Conservation (phyloP, 1,139 yeast species). For the Eremothecium coryli region DNA sequence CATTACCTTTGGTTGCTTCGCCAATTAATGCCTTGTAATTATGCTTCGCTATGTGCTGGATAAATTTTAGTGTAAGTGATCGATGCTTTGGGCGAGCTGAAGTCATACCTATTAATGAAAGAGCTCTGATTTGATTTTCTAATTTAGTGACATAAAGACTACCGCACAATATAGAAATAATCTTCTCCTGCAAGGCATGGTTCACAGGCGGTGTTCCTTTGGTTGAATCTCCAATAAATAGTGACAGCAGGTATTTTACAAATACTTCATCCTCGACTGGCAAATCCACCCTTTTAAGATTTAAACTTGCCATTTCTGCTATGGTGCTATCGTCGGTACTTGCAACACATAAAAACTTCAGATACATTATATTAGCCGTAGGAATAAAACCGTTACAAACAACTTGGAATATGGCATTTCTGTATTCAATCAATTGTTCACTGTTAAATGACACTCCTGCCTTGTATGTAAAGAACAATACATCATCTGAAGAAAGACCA, state of each 20-base stretch:
- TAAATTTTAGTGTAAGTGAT: constrained; percentile 45
- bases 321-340: constrained; percentile 49
- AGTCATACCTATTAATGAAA: constrained; percentile 49
- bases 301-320: constrained; percentile 31
- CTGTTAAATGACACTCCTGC: constrained; percentile 56
- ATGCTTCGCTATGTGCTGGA: constrained; percentile 42
- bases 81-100: constrained; percentile 39
- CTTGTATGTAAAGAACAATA: constrained; percentile 51
- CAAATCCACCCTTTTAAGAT: constrained; percentile 42
- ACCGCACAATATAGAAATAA: constrained; percentile 43
- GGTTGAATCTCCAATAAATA: constrained; percentile 41
- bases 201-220: constrained; percentile 44
- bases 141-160: constrained; percentile 44
- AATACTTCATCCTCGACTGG: constrained; percentile 44
- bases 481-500: constrained; percentile 51
- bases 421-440: constrained; percentile 41
- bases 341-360: constrained; percentile 50
- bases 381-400: constrained; percentile 29
- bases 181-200: constrained; percentile 47
- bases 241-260: constrained; percentile 36
- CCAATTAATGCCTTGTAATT: constrained; percentile 23
- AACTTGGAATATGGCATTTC: constrained; percentile 39
- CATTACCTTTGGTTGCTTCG: constrained; percentile 12
- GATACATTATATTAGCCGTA: constrained; percentile 22
- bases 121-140: constrained; percentile 30